phyloP scores from a whole-genome alignment of 805 yeast species.

The Metschnikowia drakensbergensis region DNA sequence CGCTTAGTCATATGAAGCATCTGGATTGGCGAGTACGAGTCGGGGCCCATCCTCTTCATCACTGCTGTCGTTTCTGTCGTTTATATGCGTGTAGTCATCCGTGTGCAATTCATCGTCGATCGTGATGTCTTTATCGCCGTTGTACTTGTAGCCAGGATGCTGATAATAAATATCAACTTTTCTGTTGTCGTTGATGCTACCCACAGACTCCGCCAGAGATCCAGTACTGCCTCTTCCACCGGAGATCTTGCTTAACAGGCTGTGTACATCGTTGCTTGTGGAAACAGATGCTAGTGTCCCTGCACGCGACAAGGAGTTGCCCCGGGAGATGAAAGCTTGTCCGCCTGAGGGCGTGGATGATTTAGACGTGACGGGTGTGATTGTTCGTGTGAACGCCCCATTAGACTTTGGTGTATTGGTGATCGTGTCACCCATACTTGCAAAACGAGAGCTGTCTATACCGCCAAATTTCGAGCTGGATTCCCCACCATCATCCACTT shows the following conservation, averaged over 20 bases:
- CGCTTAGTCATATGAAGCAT: constrained; percentile 31
- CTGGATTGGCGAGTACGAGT: constrained; percentile 59
- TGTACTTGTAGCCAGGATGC: constrained; percentile 36
- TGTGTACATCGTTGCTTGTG: constrained; percentile 16
- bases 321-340: constrained; percentile 19
- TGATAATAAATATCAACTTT: constrained; percentile 36
- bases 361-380: constrained; percentile 14
- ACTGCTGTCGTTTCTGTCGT: constrained; percentile 12
- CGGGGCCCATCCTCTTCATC: constrained; percentile 39
- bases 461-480: constrained; percentile 14
- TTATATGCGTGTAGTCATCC: constrained; percentile 7
- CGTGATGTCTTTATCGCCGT: constrained; percentile 9
- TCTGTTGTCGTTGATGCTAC: constrained; percentile 26
- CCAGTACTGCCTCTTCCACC: constrained; percentile 20
- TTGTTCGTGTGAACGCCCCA: not conserved
- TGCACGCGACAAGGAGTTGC: constrained; percentile 29
- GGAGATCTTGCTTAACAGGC: constrained; percentile 17
- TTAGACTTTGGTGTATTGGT: not conserved
- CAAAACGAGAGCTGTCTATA: constrained; percentile 1
- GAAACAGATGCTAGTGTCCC: constrained; percentile 26
- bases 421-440: not conserved
- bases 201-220: constrained; percentile 26
- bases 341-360: constrained; percentile 14
- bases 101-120: constrained; percentile 22
- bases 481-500: constrained; percentile 52